Conservation (phyloP, 805 yeast species). For the Kazachstania kunashirensis region DNA sequence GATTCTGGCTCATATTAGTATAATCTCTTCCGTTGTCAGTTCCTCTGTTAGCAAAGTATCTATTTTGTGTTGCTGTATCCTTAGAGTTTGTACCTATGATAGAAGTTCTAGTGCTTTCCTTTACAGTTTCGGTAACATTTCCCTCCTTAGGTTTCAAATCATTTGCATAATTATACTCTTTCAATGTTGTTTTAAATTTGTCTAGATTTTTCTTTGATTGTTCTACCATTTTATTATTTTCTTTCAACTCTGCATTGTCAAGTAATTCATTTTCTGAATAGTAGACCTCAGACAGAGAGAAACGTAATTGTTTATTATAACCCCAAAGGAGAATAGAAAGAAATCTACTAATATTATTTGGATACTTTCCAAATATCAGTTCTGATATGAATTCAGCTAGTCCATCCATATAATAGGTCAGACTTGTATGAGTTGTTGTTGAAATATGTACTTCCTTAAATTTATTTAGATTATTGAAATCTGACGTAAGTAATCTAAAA, state of each 20-base stretch:
- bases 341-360: slow-evolving; percentile 4
- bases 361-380: slow-evolving; percentile 16
- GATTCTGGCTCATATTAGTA: neutral
- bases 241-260: slow-evolving; percentile 9
- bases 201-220: slow-evolving; percentile 5
- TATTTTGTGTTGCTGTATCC: no score
- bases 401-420: slow-evolving; percentile 11
- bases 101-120: no score
- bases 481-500: slow-evolving; percentile 5
- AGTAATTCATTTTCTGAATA: slow-evolving; percentile 12
- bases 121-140: no score
- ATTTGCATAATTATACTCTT: no score
- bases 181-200: slow-evolving; percentile 1
- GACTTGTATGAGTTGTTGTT: slow-evolving; percentile 3
- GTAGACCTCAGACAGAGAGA: slow-evolving; percentile 12
- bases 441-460: slow-evolving; percentile 13
- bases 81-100: neutral
- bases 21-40: no score
- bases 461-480: slow-evolving; percentile 3
- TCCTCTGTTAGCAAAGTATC: no score
- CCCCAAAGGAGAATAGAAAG: no score
- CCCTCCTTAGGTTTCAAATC: no score
- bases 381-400: slow-evolving; percentile 9
- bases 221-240: slow-evolving; percentile 13
- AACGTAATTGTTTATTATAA: slow-evolving; percentile 3